phyloP scores from a whole-genome alignment of 495 filamentous ascomycete genomes.

The Neurospora sp. region DNA sequence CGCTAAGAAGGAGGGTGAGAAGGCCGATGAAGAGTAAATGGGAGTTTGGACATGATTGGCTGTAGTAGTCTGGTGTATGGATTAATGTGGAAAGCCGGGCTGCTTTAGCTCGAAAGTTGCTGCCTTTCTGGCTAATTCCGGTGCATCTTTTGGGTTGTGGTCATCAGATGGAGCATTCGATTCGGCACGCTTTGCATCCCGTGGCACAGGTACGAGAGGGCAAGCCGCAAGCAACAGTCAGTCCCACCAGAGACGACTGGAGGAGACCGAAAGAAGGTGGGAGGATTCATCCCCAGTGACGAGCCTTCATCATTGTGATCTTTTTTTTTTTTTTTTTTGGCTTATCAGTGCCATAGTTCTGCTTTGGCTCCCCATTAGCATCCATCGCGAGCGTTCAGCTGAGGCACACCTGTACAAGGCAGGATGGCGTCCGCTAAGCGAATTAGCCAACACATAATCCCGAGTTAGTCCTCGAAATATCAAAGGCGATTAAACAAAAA shows the following conservation, averaged over 20 bases:
- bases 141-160: not conserved
- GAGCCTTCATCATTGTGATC: not conserved
- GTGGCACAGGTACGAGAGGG: not conserved
- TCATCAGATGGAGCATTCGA: not conserved
- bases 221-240: not conserved
- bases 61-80: not conserved
- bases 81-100: not conserved
- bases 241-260: not conserved
- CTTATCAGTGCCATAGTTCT: not conserved
- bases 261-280: not conserved
- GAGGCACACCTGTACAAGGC: not conserved
- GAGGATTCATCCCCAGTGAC: not conserved
- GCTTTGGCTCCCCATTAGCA: not conserved
- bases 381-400: not conserved
- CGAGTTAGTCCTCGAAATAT: not conserved
- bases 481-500: not conserved
- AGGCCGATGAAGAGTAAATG: constrained; percentile 15
- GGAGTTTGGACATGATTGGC: not conserved
- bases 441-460: not conserved
- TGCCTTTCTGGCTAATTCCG: not conserved
- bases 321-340: not conserved
- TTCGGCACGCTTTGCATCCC: not conserved
- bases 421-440: not conserved
- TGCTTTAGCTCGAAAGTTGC: not conserved
- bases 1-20: constrained; percentile 53